phyloP scores from a whole-genome alignment of 2,329 filamentous ascomycete genomes.

The Dichotomopilus funicola region DNA sequence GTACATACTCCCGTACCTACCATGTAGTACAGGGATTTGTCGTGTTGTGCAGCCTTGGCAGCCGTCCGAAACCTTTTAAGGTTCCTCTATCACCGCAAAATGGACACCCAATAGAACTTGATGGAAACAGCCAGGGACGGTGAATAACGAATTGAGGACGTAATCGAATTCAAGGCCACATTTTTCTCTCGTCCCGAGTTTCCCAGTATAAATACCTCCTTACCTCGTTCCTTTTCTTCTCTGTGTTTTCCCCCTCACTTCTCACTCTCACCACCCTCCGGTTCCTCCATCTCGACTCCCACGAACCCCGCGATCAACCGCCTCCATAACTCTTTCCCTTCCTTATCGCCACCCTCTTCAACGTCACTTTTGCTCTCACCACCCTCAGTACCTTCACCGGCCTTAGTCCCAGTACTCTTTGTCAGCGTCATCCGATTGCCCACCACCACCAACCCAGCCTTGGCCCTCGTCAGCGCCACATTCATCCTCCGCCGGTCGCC shows the following conservation, averaged over 20 bases:
- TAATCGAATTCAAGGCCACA: no score
- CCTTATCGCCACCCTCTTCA: not conserved
- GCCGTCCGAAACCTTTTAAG: no score
- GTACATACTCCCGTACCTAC: not conserved
- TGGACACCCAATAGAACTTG: no score
- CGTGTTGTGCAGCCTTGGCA: no score
- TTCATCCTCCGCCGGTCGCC: conserved; percentile 30
- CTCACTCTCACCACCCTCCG: not conserved
- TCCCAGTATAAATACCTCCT: not conserved
- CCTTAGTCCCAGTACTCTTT: not conserved
- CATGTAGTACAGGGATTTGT: not conserved
- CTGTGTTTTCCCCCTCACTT: not conserved
- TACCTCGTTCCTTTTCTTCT: not conserved
- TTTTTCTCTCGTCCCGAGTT: not conserved
- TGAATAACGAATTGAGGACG: no score
- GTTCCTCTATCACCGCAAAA: no score
- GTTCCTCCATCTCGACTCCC: not conserved
- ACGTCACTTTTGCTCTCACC: not conserved
- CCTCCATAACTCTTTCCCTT: conserved; percentile 8
- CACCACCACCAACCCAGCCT: conserved; percentile 10
- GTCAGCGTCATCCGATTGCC: conserved; percentile 26
- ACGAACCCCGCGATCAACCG: conserved; percentile 6
- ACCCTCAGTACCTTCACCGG: not conserved
- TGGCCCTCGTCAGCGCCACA: conserved; percentile 14
- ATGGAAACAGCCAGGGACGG: no score